Conservation (phyloP, 371 early-diverging fungal genomes). For the Mucor irregularis region DNA sequence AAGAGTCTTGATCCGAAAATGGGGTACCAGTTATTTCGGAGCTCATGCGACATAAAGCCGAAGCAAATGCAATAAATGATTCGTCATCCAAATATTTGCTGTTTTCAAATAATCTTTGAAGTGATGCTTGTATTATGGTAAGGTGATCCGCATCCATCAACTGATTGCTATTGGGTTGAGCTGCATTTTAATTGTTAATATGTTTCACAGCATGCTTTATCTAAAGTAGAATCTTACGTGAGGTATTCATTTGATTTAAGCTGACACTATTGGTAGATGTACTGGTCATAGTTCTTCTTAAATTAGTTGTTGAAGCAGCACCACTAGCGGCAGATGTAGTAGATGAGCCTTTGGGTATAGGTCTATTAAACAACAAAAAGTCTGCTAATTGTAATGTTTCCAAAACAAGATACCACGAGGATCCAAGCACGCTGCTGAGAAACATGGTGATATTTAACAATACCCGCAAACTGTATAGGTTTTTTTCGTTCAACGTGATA, state of each 20-base stretch:
- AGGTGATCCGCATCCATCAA: constrained; percentile 55
- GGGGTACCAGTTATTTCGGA: constrained; percentile 60
- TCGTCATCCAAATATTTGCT: constrained; percentile 62
- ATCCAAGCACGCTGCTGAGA: constrained; percentile 73
- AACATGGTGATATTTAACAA: constrained; percentile 74
- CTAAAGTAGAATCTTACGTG: constrained; percentile 23
- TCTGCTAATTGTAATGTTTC: constrained; percentile 91
- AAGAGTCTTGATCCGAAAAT: constrained; percentile 31
- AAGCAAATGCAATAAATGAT: constrained; percentile 68
- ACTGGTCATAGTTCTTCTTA: constrained; percentile 34
- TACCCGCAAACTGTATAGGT: constrained; percentile 77
- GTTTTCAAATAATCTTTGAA: constrained; percentile 77
- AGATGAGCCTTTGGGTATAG: constrained; percentile 40
- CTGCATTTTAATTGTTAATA: no score
- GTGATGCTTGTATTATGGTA: constrained; percentile 51
- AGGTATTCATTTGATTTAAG: background rate
- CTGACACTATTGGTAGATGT: constrained; percentile 4
- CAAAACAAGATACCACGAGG: constrained; percentile 86
- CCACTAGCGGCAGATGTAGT: background rate
- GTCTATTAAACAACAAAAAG: constrained; percentile 47
- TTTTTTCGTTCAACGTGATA: constrained; percentile 71
- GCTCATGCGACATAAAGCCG: constrained; percentile 70
- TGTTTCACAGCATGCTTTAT: no score
- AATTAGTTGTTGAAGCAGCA: background rate
- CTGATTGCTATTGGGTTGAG: constrained; percentile 19